Conservation (phyloP, 768 basidiomycete genomes). For the Naganishia onofrii region DNA sequence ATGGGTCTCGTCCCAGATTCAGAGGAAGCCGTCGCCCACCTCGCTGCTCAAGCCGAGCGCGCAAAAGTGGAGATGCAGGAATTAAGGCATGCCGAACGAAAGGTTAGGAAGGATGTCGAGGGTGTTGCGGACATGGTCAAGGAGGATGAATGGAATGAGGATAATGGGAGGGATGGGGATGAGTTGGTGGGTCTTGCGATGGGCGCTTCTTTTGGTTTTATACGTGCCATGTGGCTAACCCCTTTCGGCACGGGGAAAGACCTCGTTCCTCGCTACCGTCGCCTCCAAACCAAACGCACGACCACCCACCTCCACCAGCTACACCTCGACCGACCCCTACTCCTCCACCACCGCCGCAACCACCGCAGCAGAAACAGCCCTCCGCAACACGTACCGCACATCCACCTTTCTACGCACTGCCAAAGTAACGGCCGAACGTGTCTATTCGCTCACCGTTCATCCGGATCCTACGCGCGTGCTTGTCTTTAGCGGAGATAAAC, state of each 20-base stretch:
- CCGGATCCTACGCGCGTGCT: constrained; percentile 51
- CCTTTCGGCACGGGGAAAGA: too few relatives aligned
- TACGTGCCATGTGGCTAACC: too few relatives aligned
- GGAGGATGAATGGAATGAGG: constrained; percentile 22
- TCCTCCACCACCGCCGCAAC: constrained; percentile 25
- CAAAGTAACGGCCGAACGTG: constrained; percentile 53
- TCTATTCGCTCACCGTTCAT: constrained; percentile 53
- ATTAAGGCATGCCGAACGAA: constrained; percentile 19
- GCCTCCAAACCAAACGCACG: constrained; percentile 30
- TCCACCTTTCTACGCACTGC: constrained; percentile 44
- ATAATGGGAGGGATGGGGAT: neutral
- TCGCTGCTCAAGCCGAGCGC: constrained; percentile 4
- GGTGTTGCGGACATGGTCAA: constrained; percentile 22
- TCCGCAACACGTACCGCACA: constrained; percentile 42
- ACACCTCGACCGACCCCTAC: constrained; percentile 34
- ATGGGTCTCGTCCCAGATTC: constrained; percentile 10
- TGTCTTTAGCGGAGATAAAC: constrained; percentile 53
- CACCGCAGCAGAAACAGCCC: constrained; percentile 33
- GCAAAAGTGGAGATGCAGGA: constrained; percentile 8
- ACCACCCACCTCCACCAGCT: constrained; percentile 1
- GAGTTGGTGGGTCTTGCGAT: constrained; percentile 26
- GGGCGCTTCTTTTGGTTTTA: too few relatives aligned
- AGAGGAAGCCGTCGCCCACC: neutral
- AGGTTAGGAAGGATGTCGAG: constrained; percentile 19
- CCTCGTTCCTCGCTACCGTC: constrained; percentile 32